phyloP scores from a whole-genome alignment of 139 green algal genomes.

The Astrephomene gubernaculifera region DNA sequence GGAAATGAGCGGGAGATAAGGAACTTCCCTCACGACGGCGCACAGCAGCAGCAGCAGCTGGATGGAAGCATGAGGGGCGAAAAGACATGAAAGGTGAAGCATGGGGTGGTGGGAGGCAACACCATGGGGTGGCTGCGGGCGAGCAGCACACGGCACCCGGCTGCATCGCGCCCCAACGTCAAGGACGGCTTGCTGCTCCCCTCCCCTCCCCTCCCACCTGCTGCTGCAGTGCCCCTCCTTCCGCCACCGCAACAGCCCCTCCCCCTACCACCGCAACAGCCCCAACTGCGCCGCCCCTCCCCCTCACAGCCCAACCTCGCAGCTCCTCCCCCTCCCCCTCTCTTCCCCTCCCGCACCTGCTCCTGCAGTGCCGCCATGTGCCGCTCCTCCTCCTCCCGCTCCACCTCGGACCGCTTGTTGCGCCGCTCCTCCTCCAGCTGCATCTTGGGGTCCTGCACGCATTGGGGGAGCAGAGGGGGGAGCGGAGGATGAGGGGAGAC shows the following conservation, averaged over 20 bases:
- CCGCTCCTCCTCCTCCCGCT: slow-evolving; percentile 62
- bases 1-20: too few species aligned
- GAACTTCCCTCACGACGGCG: too few species aligned
- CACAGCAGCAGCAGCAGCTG: too few species aligned
- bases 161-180: too few species aligned
- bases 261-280: slow-evolving; percentile 22
- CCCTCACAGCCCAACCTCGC: not conserved
- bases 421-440: slow-evolving; percentile 54
- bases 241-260: not conserved
- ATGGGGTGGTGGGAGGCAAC: too few species aligned
- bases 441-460: slow-evolving; percentile 38
- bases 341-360: slow-evolving; percentile 37
- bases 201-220: not conserved
- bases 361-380: slow-evolving; percentile 50
- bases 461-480: too few species aligned
- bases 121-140: too few species aligned
- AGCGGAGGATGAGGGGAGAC: not conserved
- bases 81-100: too few species aligned
- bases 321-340: not conserved
- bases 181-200: too few species aligned
- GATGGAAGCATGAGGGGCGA: too few species aligned
- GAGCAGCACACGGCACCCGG: too few species aligned
- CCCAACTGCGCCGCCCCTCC: not conserved
- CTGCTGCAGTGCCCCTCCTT: not conserved
- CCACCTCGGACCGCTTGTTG: slow-evolving; percentile 50